phyloP scores from a whole-genome alignment of 768 basidiomycete species.

The Strobilomyces dryophilus region DNA sequence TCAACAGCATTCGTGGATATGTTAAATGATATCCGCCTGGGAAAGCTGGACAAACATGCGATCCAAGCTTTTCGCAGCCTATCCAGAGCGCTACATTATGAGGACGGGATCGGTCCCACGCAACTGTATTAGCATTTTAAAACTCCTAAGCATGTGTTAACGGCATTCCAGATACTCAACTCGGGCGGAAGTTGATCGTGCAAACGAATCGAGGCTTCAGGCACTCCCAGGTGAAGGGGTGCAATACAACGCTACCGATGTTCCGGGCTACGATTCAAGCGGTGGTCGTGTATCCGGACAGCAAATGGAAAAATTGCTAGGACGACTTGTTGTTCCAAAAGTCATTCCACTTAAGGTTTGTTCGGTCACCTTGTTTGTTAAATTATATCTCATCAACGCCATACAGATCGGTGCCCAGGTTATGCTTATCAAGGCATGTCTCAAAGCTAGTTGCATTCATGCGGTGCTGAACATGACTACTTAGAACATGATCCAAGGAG shows the following conservation, averaged over 20 bases:
- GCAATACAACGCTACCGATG: slow-evolving; percentile 44
- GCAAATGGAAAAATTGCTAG: slow-evolving; percentile 44
- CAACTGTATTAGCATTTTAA: slow-evolving; percentile 52
- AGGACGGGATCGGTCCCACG: slow-evolving; percentile 76
- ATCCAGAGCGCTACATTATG: slow-evolving; percentile 53
- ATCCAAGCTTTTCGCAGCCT: slow-evolving; percentile 50
- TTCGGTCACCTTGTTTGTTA: neutral
- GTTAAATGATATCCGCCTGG: slow-evolving; percentile 85
- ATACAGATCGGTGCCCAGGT: slow-evolving; percentile 76
- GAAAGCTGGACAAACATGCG: slow-evolving; percentile 45
- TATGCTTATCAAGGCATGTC: slow-evolving; percentile 68
- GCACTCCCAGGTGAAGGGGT: slow-evolving; percentile 36
- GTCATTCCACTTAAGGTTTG: slow-evolving; percentile 46
- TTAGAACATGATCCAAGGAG: slow-evolving; percentile 66
- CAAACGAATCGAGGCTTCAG: slow-evolving; percentile 53
- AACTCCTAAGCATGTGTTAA: neutral
- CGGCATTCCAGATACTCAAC: slow-evolving; percentile 54
- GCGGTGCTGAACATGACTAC: neutral
- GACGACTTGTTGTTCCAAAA: slow-evolving; percentile 58
- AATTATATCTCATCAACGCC: slow-evolving; percentile 2
- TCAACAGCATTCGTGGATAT: slow-evolving; percentile 68
- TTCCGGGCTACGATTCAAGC: slow-evolving; percentile 42
- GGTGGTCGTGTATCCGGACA: slow-evolving; percentile 33
- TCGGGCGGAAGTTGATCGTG: slow-evolving; percentile 63
- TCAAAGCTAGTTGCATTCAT: neutral